Base-by-base conservation (phyloP, 192 early-diverging fungal genomes). In the Allomyces arbusculus region DNA sequence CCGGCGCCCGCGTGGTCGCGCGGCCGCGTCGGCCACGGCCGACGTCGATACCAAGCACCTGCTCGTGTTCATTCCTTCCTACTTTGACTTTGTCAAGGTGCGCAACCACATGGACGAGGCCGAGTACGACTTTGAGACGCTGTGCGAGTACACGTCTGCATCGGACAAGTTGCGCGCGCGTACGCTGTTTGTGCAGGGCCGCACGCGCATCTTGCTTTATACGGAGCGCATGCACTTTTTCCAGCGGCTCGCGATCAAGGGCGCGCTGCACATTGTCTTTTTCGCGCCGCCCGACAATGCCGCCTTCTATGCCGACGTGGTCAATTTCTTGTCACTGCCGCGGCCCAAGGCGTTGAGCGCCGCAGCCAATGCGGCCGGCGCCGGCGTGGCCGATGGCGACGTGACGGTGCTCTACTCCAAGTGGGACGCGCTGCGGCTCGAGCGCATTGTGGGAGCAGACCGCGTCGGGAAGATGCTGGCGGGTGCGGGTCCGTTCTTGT, bases 141-240 rank as follows among this genome's bases (percentile, higher is more conserved):
- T 96, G 25, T 90, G 82, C 61, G 96, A 99, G 82, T 94, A 99
- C 76, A 88, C 91, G n/a, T 75, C 86, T 20, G 74, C 70, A 44
- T 69, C 79, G 33, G 88, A 94, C 62, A 84, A 95, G 3, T 83
- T 88, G 44, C 76, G 87, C 20, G 83, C 88, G 0, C 82, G 96
- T 44, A 73, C 81, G 11, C 69, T 79, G 64, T 93, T 97, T 67
- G 89, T 87, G 75, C 82, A 85, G 23, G 91, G 90, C n/a, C 81
- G 86, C 20, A 72, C 82, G 9, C 76, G 79, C 62, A 86, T 91
- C 64, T 72, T 97, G 44, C 66, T 99, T 20, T 85, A 86, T 70
- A 94, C 92, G 28, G 96, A 99, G 77, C 84, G 96, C n/a, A 89
- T 91, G 66, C 94, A 99, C 72, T 99, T 89, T 72, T 99, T 89